Base-by-base conservation (phyloP, 1,139 yeast species). In the Lodderomyces theae region DNA sequence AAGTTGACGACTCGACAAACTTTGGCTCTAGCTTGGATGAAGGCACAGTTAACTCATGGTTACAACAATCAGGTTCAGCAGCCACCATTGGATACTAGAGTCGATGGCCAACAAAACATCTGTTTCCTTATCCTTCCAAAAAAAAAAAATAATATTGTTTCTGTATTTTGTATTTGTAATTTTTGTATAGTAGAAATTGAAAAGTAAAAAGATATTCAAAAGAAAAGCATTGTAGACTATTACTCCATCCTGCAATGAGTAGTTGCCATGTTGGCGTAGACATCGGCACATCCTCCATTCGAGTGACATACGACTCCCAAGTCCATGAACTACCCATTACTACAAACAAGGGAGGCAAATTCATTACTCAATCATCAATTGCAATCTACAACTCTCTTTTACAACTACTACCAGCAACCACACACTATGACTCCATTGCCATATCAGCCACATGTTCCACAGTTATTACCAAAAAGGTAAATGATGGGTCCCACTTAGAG, bases 1-100 rank as follows among this genome's bases (percentile, higher is more conserved):
- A 73, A 51, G 78, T 88, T 45, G 77, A 74, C 57, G 61, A 60
- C 50, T 66, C 70, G 47, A 43, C 47, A 15, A 23, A 36, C 26
- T 86, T 88, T 57, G 77, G 68, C 48, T 54, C 79, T 18, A 62
- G 78, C 22, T 68, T 88, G 52, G 66, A 74, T 48, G 63, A 74
- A 32, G 67, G 64, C 39, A 75, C 82, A 35, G 86, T 85, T 44
- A 51, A 61, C 37, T 49, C 58, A 4, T 85, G 92, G 92, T 60
- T 79, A 48, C 49, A 57, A 37, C 51, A 60, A 45, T 47, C 72
- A 34, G 87, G 84, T 46, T 71, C 85, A 17, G 37, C 44, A 18
- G 62, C 60, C 32, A 31, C 53, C 31, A 49, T 58, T 42, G 53
- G 56, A 40, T 53, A 51, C 38, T 52, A 51, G 42, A 35, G n/a